Conservation (phyloP, 257 asterid genomes). For the Solanum medicagineum region DNA sequence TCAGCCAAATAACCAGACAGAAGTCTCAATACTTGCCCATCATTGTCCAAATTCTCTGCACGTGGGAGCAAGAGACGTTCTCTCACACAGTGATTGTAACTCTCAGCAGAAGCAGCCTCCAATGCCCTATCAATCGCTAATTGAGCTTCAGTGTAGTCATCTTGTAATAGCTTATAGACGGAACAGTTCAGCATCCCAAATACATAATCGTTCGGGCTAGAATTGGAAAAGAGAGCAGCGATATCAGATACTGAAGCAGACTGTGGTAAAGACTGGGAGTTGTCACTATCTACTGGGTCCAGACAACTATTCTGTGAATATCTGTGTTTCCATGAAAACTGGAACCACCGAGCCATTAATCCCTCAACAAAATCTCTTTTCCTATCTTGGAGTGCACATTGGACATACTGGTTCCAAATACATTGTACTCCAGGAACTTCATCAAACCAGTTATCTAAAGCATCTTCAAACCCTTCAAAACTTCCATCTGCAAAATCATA, state of each 20-base stretch:
- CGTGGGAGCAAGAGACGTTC: slow-evolving; percentile 19
- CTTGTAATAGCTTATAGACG: slow-evolving; percentile 20
- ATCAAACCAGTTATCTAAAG: slow-evolving; percentile 27
- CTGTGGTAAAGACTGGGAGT: not conserved
- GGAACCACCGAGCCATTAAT: slow-evolving; percentile 28
- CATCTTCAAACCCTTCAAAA: slow-evolving; percentile 31
- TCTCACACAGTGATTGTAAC: slow-evolving; percentile 26
- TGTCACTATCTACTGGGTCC: not conserved
- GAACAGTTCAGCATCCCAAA: slow-evolving; percentile 35
- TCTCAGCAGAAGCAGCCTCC: slow-evolving; percentile 20
- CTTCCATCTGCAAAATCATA: slow-evolving; percentile 9
- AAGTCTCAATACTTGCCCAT: slow-evolving; percentile 2
- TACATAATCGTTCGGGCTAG: slow-evolving; percentile 11
- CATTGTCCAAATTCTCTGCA: slow-evolving; percentile 1
- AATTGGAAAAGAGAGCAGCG: slow-evolving; percentile 11
- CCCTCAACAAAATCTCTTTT: slow-evolving; percentile 17
- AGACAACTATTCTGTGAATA: not conserved
- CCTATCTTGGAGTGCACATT: slow-evolving; percentile 15
- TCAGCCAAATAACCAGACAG: slow-evolving; percentile 19
- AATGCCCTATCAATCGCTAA: slow-evolving; percentile 22
- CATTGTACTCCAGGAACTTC: slow-evolving; percentile 33
- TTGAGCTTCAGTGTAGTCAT: slow-evolving; percentile 16
- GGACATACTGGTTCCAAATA: slow-evolving; percentile 38
- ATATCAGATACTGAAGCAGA: slow-evolving; percentile 12
- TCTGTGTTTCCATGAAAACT: slow-evolving; percentile 5